Evolutionary conservation across 2,329 filamentous ascomycete species (phyloP).

Genomic region (Fusarium solani-melongenae): DNA sequence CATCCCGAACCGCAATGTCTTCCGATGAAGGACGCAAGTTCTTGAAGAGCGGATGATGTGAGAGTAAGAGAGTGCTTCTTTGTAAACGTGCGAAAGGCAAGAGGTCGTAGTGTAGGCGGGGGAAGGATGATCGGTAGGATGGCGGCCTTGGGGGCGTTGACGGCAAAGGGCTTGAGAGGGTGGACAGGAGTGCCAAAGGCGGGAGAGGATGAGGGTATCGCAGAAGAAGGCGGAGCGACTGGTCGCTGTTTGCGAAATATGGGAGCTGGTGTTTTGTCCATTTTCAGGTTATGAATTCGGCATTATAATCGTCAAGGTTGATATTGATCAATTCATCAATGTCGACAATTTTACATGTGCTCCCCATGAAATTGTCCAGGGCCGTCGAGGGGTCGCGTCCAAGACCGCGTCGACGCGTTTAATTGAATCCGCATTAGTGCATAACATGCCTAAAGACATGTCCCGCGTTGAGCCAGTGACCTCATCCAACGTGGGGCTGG

Average conservation of each 20-base stretch:
- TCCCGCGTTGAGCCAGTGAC: slow-evolving; percentile 41
- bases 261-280: slow-evolving; percentile 54
- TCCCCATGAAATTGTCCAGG: slow-evolving; percentile 14
- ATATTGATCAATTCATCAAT: background rate
- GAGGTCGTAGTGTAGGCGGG: slow-evolving; percentile 84
- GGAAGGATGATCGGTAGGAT: slow-evolving; percentile 92
- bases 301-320: slow-evolving; percentile 24
- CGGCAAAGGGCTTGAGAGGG: slow-evolving; percentile 74
- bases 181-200: slow-evolving; percentile 89
- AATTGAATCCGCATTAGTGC: slow-evolving; percentile 49
- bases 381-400: slow-evolving; percentile 9
- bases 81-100: slow-evolving; percentile 95
- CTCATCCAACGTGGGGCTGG: slow-evolving; percentile 42
- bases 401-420: slow-evolving; percentile 53
- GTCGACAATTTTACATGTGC: slow-evolving; percentile 14
- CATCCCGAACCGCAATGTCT: slow-evolving; percentile 95
- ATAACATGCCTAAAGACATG: slow-evolving; percentile 40
- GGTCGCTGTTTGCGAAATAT: slow-evolving; percentile 51
- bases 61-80: slow-evolving; percentile 97
- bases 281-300: slow-evolving; percentile 33
- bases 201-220: slow-evolving; percentile 87
- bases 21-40: slow-evolving; percentile 89
- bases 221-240: slow-evolving; percentile 59
- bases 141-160: slow-evolving; percentile 65
- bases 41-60: slow-evolving; percentile 85